Evolutionary conservation across 2,329 filamentous ascomycete genomes (phyloP), one percentile per base, ranked within the genome.

Genomic region (Calonectria honghensis): DNA sequence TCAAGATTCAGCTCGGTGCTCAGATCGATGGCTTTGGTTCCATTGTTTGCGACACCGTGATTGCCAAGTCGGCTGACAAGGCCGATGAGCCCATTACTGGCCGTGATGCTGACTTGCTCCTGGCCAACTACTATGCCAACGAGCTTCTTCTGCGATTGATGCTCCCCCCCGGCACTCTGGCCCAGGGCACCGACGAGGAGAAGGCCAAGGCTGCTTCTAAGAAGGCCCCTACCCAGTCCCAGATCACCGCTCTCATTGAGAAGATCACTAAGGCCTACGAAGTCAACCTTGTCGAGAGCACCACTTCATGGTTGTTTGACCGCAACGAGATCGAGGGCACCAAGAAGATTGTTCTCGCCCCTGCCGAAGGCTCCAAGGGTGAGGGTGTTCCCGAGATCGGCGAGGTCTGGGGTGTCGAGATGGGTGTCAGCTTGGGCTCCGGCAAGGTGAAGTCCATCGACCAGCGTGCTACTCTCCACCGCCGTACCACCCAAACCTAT

Each of bases 1-100:
- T 98, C 88, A 99, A 99, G 92, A 97, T 99, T 85, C 97, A 99
- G 88, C 92, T 99, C n/a, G 97, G 97, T 83, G 97, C 97, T 68
- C 97, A 99, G 89, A 98, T 99, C 78, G 95, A 98, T 88, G 97
- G 97, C 70, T 98, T 98, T 83, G 96, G 95, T 81, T 94, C 96
- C 80, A 98, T 99, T 84, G 95, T 98, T 81, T 98, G 97, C 88
- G 94, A 98, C 87, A 98, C 95, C 74, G 90, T 98, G 79, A 86
- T 98, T 73, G 93, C 97, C 67, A 89, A 90, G 63, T 85, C 90
- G 77, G 89, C 90, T 81, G 91, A 91, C 75, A 90, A 92, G 81
- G 86, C 90, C 66, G 88, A 90, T 72, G 93, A 91, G 78, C 90
- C 90, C 80, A 87, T 97, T 80, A 92, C 92, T 71, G 95, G 94